Conservation (phyloP, 1,139 yeast genomes). For the Saccharomycopsis hybrid region DNA sequence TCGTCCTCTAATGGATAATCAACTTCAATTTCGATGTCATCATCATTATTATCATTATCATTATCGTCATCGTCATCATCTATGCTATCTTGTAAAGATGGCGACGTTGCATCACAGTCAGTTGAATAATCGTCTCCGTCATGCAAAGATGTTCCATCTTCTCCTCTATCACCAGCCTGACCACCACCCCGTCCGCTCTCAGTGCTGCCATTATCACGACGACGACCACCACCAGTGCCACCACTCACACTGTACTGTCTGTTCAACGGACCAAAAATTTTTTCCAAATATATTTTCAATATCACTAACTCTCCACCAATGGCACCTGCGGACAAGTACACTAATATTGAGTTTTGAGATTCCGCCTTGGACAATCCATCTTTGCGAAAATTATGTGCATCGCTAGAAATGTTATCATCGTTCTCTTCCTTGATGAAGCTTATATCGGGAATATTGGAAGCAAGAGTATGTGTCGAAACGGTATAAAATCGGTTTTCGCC, state of each 20-base stretch:
- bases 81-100: constrained; percentile 19
- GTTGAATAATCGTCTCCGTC: too few relatives aligned
- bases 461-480: constrained; percentile 34
- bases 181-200: not conserved
- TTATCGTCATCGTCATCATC: constrained; percentile 26
- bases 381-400: too few relatives aligned
- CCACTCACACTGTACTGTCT: not conserved
- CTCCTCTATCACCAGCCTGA: constrained; percentile 12
- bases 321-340: constrained; percentile 36
- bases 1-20: not conserved
- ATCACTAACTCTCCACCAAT: constrained; percentile 44
- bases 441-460: constrained; percentile 58
- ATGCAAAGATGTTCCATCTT: too few relatives aligned
- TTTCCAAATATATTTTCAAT: constrained; percentile 33
- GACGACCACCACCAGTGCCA: not conserved
- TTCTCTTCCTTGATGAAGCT: constrained; percentile 31
- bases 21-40: constrained; percentile 29
- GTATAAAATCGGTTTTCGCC: constrained; percentile 22
- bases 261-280: constrained; percentile 31
- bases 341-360: not conserved
- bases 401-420: not conserved
- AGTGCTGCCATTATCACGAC: not conserved
- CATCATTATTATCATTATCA: constrained; percentile 29
- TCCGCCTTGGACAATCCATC: too few relatives aligned
- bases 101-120: too few relatives aligned